A percentile compares a stretch with the other conserved stretches of the same genome.
Evolutionary conservation across 139 green algal species (phyloP).

Genomic region (Coccomyxa sp.): DNA sequence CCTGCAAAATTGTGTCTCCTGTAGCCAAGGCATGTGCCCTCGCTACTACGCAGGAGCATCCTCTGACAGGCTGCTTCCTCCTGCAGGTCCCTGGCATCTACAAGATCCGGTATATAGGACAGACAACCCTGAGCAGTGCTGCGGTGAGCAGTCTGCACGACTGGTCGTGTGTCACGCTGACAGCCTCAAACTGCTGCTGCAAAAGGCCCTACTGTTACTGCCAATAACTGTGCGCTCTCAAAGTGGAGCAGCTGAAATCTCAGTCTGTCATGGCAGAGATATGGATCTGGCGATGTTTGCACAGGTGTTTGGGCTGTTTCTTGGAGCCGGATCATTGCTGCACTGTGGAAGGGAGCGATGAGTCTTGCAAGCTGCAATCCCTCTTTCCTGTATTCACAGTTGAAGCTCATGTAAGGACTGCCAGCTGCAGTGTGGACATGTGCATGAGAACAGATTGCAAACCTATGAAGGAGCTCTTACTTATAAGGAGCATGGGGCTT

Average conservation of each 20-base stretch:
- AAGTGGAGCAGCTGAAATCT: background rate
- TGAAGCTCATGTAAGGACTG: too few species aligned
- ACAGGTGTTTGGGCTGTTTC: constrained; percentile 60
- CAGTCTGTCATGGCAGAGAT: background rate
- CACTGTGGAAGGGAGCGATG: constrained; percentile 45
- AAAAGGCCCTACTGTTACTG: too few species aligned
- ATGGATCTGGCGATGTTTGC: background rate
- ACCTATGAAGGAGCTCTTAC: background rate
- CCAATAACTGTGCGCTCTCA: too few species aligned
- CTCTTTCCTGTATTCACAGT: too few species aligned
- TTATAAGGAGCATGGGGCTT: background rate
- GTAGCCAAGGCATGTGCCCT: too few species aligned
- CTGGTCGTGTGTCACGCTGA: background rate
- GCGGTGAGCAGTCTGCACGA: constrained; percentile 29
- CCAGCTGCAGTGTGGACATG: too few species aligned
- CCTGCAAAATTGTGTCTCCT: background rate
- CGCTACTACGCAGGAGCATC: too few species aligned
- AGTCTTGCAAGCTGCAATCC: background rate
- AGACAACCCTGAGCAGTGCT: constrained; percentile 63
- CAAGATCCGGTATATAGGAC: constrained; percentile 66
- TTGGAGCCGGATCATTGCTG: constrained; percentile 54
- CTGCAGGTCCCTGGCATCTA: constrained; percentile 59
- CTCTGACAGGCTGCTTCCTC: background rate
- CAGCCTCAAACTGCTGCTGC: background rate
- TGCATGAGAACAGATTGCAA: background rate